Conservation (phyloP, 1,284 basidiomycete species). For the Apiotrichum gracile region DNA sequence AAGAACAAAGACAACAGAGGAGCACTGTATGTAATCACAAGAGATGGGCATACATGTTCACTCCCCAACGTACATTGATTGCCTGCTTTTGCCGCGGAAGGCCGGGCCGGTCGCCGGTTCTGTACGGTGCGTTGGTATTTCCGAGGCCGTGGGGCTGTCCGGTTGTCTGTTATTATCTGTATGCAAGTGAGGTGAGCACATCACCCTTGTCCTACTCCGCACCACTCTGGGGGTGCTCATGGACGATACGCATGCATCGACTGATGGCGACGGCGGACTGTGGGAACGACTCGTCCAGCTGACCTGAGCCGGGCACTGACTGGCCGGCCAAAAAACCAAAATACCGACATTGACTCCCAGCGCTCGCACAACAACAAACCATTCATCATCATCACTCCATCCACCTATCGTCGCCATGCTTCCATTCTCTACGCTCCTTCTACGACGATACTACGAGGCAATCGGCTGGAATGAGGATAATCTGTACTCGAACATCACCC, state of each 20-base stretch:
- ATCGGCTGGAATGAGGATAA: slow-evolving; percentile 97
- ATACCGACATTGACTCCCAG: neutral
- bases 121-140: too few species aligned
- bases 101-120: slow-evolving; percentile 9
- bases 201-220: too few species aligned
- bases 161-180: too few species aligned
- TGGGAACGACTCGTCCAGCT: too few species aligned
- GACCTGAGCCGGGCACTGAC: too few species aligned
- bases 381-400: neutral
- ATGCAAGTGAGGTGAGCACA: too few species aligned
- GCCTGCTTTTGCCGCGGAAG: slow-evolving; percentile 6
- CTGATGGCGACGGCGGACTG: too few species aligned
- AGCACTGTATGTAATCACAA: neutral
- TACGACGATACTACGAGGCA: slow-evolving; percentile 79
- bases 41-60: neutral
- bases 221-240: too few species aligned
- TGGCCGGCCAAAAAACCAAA: neutral
- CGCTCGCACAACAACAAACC: neutral
- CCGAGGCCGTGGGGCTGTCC: too few species aligned
- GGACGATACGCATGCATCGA: too few species aligned
- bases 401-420: slow-evolving; percentile 23
- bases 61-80: neutral
- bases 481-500: slow-evolving; percentile 81
- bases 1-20: neutral
- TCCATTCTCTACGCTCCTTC: slow-evolving; percentile 72